Base-by-base conservation (phyloP, 2,329 filamentous ascomycete species). In the Seiridium unicorne region DNA sequence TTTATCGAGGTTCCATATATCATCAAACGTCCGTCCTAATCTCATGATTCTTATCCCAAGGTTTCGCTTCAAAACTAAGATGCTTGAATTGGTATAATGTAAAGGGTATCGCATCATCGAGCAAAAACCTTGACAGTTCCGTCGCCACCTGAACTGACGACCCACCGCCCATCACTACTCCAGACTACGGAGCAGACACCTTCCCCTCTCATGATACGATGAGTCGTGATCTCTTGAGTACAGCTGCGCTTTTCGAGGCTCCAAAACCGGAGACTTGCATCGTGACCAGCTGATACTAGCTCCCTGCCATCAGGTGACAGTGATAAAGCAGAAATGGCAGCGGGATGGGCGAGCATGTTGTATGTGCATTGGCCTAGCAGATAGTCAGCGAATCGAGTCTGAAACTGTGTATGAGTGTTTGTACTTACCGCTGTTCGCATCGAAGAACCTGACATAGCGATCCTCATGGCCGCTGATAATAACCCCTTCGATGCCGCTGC, bases 391-490 rank as follows among this genome's bases (percentile, higher is more conserved):
- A 26, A 26, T 44, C 18, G 11, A 3, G 48, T 36, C 7, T 35
- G 31, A 47, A 31, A 34, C 13, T n/a, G 32, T 38, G 8, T 13
- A 26, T 10, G 51, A 10, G 13, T 18, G 32, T n/a, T 10, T 38
- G 40, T 47, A 86, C 91, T 77, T 89, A 98, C 95, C 95, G 77
- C 92, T 97, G 73, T 99, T 98, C 64, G 95, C 95, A 81, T 99
- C 95, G 74, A 97, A 99, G 82, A 99, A 97, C 66, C 94, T 85
- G 68, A 99, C 93, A 70, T 93, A 97, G 68, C 91, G 89, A 77
- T 99, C 95, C 79, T 99, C 95, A 72, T 99, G 94, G 65, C 95
- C 95, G 63, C 91, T 96, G 65, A 99, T 97, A 61, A 99, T 91
- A 31, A 96, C 91, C 10, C 95, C 95, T 74, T 97, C 93, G 1